Evolutionary conservation across 768 basidiomycete genomes (phyloP).

Genomic region (Pulveroboletus sp.): DNA sequence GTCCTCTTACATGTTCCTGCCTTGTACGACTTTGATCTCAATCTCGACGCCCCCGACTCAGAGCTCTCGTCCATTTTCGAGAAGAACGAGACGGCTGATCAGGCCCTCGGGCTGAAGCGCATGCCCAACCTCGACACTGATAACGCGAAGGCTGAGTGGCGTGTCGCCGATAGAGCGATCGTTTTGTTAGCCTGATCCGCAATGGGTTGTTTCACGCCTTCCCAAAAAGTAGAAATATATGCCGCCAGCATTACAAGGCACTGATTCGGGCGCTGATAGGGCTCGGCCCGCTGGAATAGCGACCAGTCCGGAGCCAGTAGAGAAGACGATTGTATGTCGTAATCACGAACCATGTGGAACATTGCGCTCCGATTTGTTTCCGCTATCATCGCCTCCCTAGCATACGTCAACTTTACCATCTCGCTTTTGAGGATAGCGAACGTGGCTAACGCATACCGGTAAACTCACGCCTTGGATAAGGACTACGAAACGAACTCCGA

Average conservation of each 20-base stretch:
- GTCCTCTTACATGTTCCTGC: conserved; percentile 49
- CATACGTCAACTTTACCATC: neutral
- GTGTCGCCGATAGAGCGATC: conserved; percentile 48
- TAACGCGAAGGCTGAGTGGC: conserved; percentile 64
- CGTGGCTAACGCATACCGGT: no score
- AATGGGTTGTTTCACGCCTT: conserved; percentile 1
- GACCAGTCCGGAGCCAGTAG: neutral
- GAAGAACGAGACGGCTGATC: conserved; percentile 13
- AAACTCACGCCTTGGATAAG: no score
- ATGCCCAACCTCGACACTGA: conserved; percentile 60
- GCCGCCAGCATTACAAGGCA: neutral
- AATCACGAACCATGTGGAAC: conserved; percentile 3
- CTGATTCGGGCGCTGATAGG: neutral
- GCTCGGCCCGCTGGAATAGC: neutral
- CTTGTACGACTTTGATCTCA: conserved; percentile 50
- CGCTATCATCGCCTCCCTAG: conserved; percentile 1
- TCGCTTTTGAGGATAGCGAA: conserved; percentile 3
- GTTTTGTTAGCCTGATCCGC: conserved; percentile 39
- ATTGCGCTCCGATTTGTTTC: neutral
- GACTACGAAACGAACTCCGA: no score
- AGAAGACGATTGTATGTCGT: neutral
- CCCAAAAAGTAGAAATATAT: neutral
- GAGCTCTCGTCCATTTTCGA: conserved; percentile 39
- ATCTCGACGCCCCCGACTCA: conserved; percentile 53
- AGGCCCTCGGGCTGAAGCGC: conserved; percentile 50